Percentiles rank a stretch among this genome's conserved stretches.
Evolutionary conservation across 73 alveolate genomes (phyloP).

Genomic region (Symbiodinium pilosum): DNA sequence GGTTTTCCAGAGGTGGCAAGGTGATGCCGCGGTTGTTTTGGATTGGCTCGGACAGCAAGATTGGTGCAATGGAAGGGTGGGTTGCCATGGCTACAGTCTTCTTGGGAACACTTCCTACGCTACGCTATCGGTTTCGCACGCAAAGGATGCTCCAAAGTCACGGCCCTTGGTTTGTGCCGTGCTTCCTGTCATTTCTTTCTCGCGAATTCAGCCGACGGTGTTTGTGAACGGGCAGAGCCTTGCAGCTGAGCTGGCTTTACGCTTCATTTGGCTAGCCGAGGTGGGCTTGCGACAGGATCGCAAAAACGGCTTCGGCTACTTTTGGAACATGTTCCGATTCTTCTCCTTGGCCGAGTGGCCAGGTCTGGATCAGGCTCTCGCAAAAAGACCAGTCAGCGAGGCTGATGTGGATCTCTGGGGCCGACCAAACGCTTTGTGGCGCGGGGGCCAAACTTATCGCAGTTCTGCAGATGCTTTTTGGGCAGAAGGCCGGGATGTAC

Average conservation of each 20-base stretch:
- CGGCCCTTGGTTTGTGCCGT: conserved; percentile 44
- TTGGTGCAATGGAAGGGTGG: conserved; percentile 76
- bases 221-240: conserved; percentile 72
- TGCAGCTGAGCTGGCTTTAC: conserved; percentile 73
- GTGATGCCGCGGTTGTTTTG: conserved; percentile 69
- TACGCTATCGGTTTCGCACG: conserved; percentile 66
- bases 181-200: conserved; percentile 80
- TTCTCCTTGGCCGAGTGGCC: conserved; percentile 74
- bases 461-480: conserved; percentile 7
- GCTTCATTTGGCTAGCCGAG: conserved; percentile 77
- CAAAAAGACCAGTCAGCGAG: conserved; percentile 49
- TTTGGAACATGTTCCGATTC: conserved; percentile 89
- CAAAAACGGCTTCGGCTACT: conserved; percentile 46
- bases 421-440: conserved; percentile 42
- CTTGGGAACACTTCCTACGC: conserved; percentile 84
- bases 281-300: conserved; percentile 70
- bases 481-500: conserved; percentile 57
- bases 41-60: conserved; percentile 75
- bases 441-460: conserved; percentile 40
- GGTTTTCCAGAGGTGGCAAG: conserved; percentile 71
- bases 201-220: conserved; percentile 91
- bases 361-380: conserved; percentile 32
- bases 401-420: conserved; percentile 80
- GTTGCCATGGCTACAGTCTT: conserved; percentile 89
- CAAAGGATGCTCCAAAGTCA: conserved; percentile 48